phyloP scores from a whole-genome alignment of 2,329 filamentous ascomycete genomes.

The Paraphaeosphaeria minitans region DNA sequence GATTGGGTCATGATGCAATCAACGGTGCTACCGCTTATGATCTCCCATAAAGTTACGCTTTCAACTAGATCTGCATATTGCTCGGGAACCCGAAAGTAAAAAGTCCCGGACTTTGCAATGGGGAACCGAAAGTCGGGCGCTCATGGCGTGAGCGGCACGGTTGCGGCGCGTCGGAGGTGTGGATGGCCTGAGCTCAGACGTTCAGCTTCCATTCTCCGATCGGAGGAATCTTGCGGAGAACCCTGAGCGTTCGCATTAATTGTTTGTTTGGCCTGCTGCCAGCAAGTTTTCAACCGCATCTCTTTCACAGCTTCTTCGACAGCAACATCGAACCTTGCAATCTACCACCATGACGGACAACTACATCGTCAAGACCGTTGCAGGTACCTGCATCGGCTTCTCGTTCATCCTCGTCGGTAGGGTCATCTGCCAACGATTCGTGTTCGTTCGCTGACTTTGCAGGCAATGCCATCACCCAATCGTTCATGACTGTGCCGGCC shows the following conservation, averaged over 20 bases:
- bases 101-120: conserved; percentile 3
- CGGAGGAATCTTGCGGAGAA: background rate
- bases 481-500: conserved; percentile 58
- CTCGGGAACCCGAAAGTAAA: conserved; percentile 5
- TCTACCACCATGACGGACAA: conserved; percentile 37
- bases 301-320: background rate
- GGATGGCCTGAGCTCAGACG: background rate
- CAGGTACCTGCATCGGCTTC: conserved; percentile 54
- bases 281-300: background rate
- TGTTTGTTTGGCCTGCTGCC: background rate
- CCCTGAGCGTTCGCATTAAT: conserved; percentile 1
- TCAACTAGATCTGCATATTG: background rate
- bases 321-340: background rate
- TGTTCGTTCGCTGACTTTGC: conserved; percentile 7
- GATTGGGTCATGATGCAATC: conserved; percentile 12
- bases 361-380: conserved; percentile 45
- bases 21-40: background rate
- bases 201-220: conserved; percentile 4
- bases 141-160: background rate
- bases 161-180: background rate
- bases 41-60: background rate
- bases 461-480: conserved; percentile 61
- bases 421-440: background rate
- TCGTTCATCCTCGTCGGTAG: conserved; percentile 57
- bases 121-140: conserved; percentile 12